phyloP scores from a whole-genome alignment of 306 rosid genomes.

The Glycine soja region DNA sequence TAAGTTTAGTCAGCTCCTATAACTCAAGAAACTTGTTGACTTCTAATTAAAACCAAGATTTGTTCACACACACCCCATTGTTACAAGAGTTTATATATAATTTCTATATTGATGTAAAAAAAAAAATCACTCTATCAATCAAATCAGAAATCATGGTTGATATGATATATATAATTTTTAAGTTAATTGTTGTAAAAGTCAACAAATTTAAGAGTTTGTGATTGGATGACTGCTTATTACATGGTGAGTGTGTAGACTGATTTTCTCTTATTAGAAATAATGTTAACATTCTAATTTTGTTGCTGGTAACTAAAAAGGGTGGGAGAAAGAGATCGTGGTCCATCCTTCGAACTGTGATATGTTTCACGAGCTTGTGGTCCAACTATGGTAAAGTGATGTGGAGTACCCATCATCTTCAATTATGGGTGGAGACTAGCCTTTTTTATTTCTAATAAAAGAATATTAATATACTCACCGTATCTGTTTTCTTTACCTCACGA shows the following conservation, averaged over 20 bases:
- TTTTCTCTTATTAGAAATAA: background rate
- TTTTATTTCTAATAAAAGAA: slow-evolving; percentile 40
- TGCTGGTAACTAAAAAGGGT: slow-evolving; percentile 32
- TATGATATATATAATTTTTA: background rate
- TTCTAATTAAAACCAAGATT: slow-evolving; percentile 27
- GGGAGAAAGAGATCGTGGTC: slow-evolving; percentile 61
- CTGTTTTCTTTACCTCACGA: slow-evolving; percentile 9
- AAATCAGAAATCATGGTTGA: background rate
- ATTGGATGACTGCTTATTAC: background rate
- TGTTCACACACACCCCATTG: slow-evolving; percentile 3
- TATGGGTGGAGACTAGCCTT: slow-evolving; percentile 45
- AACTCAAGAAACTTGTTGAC: background rate
- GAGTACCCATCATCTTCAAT: slow-evolving; percentile 51
- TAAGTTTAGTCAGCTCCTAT: slow-evolving; percentile 1
- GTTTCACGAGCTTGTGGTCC: slow-evolving; percentile 71
- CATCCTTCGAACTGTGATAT: slow-evolving; percentile 49
- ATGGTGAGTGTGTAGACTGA: background rate
- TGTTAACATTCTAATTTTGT: slow-evolving; percentile 25
- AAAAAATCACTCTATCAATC: background rate
- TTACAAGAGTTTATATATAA: background rate
- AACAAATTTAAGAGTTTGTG: background rate
- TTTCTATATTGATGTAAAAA: background rate
- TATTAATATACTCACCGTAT: slow-evolving; percentile 15
- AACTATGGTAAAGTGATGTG: slow-evolving; percentile 49
- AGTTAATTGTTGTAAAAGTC: background rate